These are phyloP conservation scores for Diaporthe citrichinensis DNA, from an alignment of 2,329 filamentous ascomycete genomes.

Conservation along the genomic window DNA sequence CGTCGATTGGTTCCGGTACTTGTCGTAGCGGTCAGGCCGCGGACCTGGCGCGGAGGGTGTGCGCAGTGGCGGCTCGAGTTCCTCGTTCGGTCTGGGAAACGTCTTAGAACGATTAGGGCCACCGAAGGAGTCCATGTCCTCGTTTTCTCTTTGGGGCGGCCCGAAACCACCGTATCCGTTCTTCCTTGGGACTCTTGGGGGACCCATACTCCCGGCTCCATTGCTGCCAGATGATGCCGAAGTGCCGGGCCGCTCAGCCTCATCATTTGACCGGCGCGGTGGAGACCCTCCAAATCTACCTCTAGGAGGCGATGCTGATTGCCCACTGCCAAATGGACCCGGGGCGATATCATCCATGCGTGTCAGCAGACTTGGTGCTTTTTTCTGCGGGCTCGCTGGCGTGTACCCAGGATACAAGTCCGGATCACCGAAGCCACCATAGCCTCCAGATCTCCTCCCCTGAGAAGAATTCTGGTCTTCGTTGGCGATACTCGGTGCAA, in stretches of 20 bases:
- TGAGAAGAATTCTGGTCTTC: constrained; percentile 55
- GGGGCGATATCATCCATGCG: constrained; percentile 77
- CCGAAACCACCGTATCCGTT: constrained; percentile 73
- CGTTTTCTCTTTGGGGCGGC: constrained; percentile 57
- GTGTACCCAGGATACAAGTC: constrained; percentile 59
- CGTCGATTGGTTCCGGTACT: constrained; percentile 49
- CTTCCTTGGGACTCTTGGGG: constrained; percentile 60
- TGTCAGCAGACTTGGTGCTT: constrained; percentile 62
- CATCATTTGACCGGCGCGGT: constrained; percentile 39
- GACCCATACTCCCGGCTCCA: constrained; percentile 49
- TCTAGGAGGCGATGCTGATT: constrained; percentile 36
- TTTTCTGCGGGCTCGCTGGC: constrained; percentile 63
- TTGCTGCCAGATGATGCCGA: constrained; percentile 52
- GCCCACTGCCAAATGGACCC: constrained; percentile 70
- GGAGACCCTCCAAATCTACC: constrained; percentile 25
- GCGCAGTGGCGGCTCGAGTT: constrained; percentile 56
- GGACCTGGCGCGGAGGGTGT: constrained; percentile 64
- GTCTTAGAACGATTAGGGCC: constrained; percentile 65
- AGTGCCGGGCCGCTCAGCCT: constrained; percentile 48
- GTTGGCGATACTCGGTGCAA: constrained; percentile 59
- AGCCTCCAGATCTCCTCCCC: constrained; percentile 60
- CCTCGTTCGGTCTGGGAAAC: constrained; percentile 60
- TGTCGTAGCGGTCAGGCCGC: constrained; percentile 56
- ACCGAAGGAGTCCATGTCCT: constrained; percentile 53
- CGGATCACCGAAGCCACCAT: constrained; percentile 62